These are phyloP conservation scores for Lactifluus volemus DNA, from an alignment of 768 basidiomycete genomes.

Conservation along the genomic window DNA sequence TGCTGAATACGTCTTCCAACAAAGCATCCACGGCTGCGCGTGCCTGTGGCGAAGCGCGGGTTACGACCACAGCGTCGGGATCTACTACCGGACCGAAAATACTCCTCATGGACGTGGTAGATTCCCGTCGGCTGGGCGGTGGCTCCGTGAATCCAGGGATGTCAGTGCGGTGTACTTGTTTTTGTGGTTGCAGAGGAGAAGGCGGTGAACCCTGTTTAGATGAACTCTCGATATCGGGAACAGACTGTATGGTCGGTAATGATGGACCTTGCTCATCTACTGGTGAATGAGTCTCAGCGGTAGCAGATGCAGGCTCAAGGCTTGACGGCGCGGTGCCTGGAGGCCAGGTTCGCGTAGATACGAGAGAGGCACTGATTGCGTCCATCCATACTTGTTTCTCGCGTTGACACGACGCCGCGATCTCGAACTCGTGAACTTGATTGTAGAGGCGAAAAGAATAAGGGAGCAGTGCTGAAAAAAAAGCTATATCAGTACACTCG, in stretches of 20 bases:
- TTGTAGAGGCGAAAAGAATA: slow-evolving; percentile 29
- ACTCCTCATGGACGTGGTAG: slow-evolving; percentile 52
- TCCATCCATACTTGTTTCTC: slow-evolving; percentile 87
- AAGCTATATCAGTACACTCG: neutral
- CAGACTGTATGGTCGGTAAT: slow-evolving; percentile 28
- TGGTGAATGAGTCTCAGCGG: slow-evolving; percentile 10
- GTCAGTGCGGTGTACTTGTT: slow-evolving; percentile 6
- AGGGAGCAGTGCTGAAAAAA: slow-evolving; percentile 58
- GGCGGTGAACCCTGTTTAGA: neutral
- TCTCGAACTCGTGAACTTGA: slow-evolving; percentile 43
- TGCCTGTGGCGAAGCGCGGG: slow-evolving; percentile 56
- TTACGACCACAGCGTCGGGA: slow-evolving; percentile 52
- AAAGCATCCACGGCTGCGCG: slow-evolving; percentile 69
- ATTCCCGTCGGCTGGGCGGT: slow-evolving; percentile 40
- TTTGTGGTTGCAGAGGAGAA: slow-evolving; percentile 1
- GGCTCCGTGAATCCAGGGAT: slow-evolving; percentile 4
- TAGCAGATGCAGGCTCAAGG: slow-evolving; percentile 31
- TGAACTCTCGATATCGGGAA: slow-evolving; percentile 24
- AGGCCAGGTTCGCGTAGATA: slow-evolving; percentile 38
- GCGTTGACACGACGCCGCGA: slow-evolving; percentile 72
- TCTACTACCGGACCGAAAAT: slow-evolving; percentile 45
- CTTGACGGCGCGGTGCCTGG: slow-evolving; percentile 55
- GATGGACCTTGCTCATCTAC: slow-evolving; percentile 7
- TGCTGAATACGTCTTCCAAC: slow-evolving; percentile 74
- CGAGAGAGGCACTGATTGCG: slow-evolving; percentile 48